Evolutionary conservation across 345 rosid species (phyloP), one percentile per base, ranked within the genome.

Genomic region (Boechera retrofracta): DNA sequence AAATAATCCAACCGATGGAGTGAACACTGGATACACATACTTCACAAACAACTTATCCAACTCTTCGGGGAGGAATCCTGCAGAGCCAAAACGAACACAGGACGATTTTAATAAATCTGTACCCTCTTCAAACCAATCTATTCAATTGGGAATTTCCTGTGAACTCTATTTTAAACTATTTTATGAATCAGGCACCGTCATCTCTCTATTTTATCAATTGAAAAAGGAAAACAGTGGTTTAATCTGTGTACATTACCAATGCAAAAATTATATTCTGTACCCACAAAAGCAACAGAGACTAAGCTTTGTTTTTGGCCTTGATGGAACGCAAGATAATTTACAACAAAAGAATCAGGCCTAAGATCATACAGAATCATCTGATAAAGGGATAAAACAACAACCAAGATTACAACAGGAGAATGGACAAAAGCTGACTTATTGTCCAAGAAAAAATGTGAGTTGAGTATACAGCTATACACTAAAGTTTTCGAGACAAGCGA

Each of bases 61-160:
- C 56, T 90, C 90, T 58, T 91, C 97, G 1, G 97, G 97, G 28
- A 94, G 85, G 80, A 94, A 88, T 2, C 97, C 97, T 92, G 88
- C 77, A 72, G 3, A 79, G 5, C 36, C n/a, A 62, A 72, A 66
- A 69, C 48, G 61, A 13, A 52, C 29, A 51, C 35, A 67, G 5
- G 8, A 67, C 3, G 32, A 4, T 41, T 61, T 41, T 13, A 21
- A 10, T 5, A 38, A 36, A 10, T 32, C 2, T 49, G 28, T 51
- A 45, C 15, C 51, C 29, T 2, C 18, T 2, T 45, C 51, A 13
- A 45, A 7, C 16, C 26, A 28, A 48, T 48, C 53, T 57, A 57
- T 32, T 7, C 2, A 55, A 29, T 7, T 31, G 39, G 39, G 32
- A 12, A 28, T 28, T 28, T 2, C 24, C 24, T 21, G 28, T 59